Base-by-base conservation (phyloP, 495 filamentous ascomycete species). In the Neurospora pannonica region DNA sequence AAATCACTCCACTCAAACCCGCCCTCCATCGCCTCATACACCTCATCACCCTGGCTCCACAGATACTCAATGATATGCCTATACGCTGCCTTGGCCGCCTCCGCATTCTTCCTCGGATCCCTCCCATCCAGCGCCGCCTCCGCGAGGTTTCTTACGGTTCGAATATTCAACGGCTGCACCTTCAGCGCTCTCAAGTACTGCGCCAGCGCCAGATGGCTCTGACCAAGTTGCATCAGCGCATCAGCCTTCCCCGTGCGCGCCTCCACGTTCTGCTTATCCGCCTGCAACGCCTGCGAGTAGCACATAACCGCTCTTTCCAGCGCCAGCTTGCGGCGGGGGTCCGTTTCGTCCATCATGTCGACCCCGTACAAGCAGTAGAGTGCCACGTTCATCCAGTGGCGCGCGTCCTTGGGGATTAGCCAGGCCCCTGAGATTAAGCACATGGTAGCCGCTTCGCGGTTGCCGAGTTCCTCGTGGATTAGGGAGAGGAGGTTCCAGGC, bases 1-100 rank as follows among this genome's bases (percentile, higher is more conserved):
- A 95, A 81, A 79, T 97, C 92, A 38, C 90, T 90, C 94, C 94
- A 98, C 38, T 89, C 89, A 76, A 97, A 91, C 36, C 83, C 83
- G 11, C 83, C 87, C 3, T 81, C 84, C 70, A 86, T 82, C 17
- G 81, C 78, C 48, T 87, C 85, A 5, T 86, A 76, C 62, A 84
- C 76, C 0, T 78, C 81, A 19, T 72, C 71, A 5, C 71, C 79
- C 78, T 84, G 74, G 7, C 54, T 67, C 54, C 54, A 67, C 67
- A 86, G 78, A 78, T 87, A 81, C 72, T 88, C 81, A 72, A 97
- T 88, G 38, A 88, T 89, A 11, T 83, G 78, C 43, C 86, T 83
- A 82, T 94, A 95, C 73, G 88, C 85, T 24, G 85, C 81, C 73
- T 88, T 86, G 0, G 90, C 92, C 70, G 84, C 85, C 9, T 86